Percentiles rank a stretch among this genome's conserved stretches.
Evolutionary conservation across 148 eudicot genomes (phyloP).

Genomic region (Polygonum aviculare): DNA sequence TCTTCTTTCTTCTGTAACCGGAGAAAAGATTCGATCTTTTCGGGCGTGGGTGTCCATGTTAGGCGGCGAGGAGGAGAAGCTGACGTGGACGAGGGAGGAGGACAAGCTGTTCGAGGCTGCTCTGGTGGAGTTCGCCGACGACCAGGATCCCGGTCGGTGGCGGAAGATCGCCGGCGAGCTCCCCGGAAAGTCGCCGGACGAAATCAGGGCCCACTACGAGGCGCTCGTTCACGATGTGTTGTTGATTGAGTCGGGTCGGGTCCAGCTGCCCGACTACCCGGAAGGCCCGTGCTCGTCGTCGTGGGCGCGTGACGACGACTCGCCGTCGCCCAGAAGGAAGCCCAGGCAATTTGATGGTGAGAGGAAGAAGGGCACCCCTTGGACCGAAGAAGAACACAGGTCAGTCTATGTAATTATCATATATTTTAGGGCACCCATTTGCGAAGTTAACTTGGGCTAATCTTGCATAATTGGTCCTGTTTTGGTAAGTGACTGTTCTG

Average conservation of each 20-base stretch:
- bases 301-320: neutral
- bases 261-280: constrained; percentile 33
- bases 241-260: constrained; percentile 44
- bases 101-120: constrained; percentile 48
- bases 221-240: constrained; percentile 37
- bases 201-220: constrained; percentile 38
- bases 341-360: constrained; percentile 23
- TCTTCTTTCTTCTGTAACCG: neutral
- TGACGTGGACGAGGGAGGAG: constrained; percentile 32
- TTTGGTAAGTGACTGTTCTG: too few relatives aligned
- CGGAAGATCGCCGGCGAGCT: constrained; percentile 27
- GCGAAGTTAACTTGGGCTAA: too few relatives aligned
- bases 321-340: constrained; percentile 5
- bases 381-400: constrained; percentile 69
- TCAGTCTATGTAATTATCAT: neutral
- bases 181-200: constrained; percentile 35
- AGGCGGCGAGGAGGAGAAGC: neutral
- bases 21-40: neutral
- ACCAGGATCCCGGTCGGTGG: constrained; percentile 34
- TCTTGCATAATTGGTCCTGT: too few relatives aligned
- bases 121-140: constrained; percentile 27
- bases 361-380: constrained; percentile 51
- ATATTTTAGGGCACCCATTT: too few relatives aligned
- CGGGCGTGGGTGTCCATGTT: neutral
- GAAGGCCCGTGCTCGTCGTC: constrained; percentile 11